Conservation (phyloP, 2,329 filamentous ascomycete genomes). For the Claviceps africana region DNA sequence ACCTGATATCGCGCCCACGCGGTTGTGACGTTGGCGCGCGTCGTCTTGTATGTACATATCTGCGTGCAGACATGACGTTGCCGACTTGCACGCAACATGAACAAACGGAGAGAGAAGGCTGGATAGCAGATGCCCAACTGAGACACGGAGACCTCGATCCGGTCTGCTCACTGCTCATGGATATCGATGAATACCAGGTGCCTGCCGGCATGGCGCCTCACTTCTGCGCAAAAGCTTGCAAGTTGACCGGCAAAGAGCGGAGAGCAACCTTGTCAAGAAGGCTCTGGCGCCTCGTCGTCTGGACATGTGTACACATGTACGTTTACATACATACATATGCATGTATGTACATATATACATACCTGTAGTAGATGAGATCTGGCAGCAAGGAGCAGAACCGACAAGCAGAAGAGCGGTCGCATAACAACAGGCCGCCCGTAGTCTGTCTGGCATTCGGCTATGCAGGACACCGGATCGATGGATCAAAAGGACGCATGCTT, state of each 20-base stretch:
- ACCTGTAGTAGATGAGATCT: neutral
- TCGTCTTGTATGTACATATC: too few species aligned
- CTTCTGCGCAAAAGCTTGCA: neutral
- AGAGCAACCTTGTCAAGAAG: neutral
- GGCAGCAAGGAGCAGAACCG: neutral
- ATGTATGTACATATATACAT: neutral
- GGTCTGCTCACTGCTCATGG: neutral
- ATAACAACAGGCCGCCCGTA: neutral
- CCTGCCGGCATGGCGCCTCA: neutral
- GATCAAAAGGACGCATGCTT: neutral
- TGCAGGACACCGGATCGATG: neutral
- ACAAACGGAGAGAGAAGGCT: neutral
- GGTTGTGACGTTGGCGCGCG: too few species aligned
- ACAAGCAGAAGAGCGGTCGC: neutral
- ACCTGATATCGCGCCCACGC: neutral
- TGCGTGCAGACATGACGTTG: too few species aligned
- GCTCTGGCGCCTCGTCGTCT: neutral
- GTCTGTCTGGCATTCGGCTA: constrained; percentile 1
- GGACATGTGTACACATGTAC: too few species aligned
- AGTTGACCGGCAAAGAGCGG: neutral
- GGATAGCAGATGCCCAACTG: neutral
- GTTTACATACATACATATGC: neutral
- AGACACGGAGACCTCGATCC: neutral
- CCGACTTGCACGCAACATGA: neutral
- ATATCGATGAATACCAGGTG: too few species aligned